A percentile compares a stretch with the other conserved stretches of the same genome.
Evolutionary conservation across 192 early-diverging fungal genomes (phyloP).

Genomic region (Mortierella antarctica): DNA sequence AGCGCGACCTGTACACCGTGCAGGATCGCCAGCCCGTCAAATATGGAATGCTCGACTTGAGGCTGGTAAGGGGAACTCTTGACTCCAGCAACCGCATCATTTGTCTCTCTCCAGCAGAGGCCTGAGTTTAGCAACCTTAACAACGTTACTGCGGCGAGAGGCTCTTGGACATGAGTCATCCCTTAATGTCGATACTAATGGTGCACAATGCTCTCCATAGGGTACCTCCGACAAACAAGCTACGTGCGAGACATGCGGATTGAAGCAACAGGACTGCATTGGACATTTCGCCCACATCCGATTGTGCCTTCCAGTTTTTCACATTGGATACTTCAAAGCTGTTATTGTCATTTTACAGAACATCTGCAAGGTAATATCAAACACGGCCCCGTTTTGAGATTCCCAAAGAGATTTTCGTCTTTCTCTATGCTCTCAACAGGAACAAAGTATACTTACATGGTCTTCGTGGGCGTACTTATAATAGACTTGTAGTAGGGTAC

Average conservation of each 20-base stretch:
- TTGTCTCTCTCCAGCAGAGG: background rate
- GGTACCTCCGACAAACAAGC: constrained; percentile 87
- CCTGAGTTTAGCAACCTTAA: too few species aligned
- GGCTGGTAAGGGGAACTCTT: constrained; percentile 68
- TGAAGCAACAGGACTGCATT: constrained; percentile 88
- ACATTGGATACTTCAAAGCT: constrained; percentile 96
- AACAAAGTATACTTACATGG: too few species aligned
- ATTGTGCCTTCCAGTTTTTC: constrained; percentile 95
- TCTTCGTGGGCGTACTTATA: background rate
- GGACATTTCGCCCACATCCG: constrained; percentile 97
- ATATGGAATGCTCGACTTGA: constrained; percentile 90
- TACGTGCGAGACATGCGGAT: constrained; percentile 91
- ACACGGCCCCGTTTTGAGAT: too few species aligned
- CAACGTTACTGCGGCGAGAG: constrained; percentile 16
- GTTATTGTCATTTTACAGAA: constrained; percentile 92
- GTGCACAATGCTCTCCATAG: constrained; percentile 36
- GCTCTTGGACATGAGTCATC: constrained; percentile 29
- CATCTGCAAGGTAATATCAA: constrained; percentile 87
- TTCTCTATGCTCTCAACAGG: too few species aligned
- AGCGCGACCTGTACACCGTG: constrained; percentile 85
- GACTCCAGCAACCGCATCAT: background rate
- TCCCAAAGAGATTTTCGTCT: too few species aligned
- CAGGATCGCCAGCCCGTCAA: constrained; percentile 81
- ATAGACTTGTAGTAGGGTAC: constrained; percentile 87
- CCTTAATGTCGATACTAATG: background rate